Base-by-base conservation (phyloP, 352 stramenopile genomes). In the Globisporangium spiculum region DNA sequence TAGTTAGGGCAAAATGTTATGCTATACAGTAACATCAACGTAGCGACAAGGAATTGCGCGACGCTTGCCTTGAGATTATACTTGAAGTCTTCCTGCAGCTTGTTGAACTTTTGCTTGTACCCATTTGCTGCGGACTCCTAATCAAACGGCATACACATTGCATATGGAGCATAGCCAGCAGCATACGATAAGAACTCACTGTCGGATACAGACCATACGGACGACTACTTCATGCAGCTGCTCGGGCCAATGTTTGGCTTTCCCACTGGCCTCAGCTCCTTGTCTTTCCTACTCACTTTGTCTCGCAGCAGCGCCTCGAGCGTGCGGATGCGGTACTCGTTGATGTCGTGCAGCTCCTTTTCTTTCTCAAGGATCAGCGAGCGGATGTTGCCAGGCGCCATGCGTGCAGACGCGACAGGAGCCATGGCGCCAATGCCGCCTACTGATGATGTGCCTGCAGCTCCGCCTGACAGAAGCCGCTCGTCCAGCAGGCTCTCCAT, bases 41-140 rank as follows among this genome's bases (percentile, higher is more conserved):
- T 2, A n/a, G 4, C 3, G 1, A 14, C 36, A 7, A 24, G 38
- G 8, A 1, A 27, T 9, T 27, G 12, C 10, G 12, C n/a, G 18
- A 59, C 10, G 3, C 55, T 54, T 60, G 73, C 72, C 78, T 95
- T 95, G 53, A 98, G 76, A 68, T 98, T 97, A 79, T 97, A 97
- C 71, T 96, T 92, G 82, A 97, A 98, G 73, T 98, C 92, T 62
- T 97, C 90, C 67, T 96, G 90, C 30, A 98, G 74, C 68, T 97
- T 96, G 66, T 62, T 75, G 20, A 97, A 86, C 72, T 90, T 86
- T 63, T 89, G 76, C 72, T 90, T 93, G 70, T 87, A 86, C 10
- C 73, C 68, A 7, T 70, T 73, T 26, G 69, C 73, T 1, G 77
- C 73, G 2, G 66, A 66, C 32, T 92, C 84, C 78, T 88, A 66